Evolutionary conservation across 177 flowering plant genomes (phyloP), one percentile per base, ranked within the genome.

Genomic region (Tripterygium wilfordii): DNA sequence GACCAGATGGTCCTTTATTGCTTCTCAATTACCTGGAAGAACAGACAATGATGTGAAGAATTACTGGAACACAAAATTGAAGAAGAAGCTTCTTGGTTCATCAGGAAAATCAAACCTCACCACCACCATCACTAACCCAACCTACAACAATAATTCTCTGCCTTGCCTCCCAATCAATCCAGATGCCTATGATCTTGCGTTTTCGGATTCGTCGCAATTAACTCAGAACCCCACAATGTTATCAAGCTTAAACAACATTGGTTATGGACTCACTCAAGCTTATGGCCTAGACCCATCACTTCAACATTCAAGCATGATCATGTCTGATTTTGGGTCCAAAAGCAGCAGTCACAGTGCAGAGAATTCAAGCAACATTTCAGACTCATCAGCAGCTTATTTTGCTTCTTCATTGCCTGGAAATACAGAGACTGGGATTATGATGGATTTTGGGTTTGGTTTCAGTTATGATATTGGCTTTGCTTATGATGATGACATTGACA

Each of bases 1-100:
- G 10, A 12, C 36, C 45, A 72, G 77, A 44, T 72, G 77, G 77
- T 68, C 77, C 24, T 31, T 65, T 41, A 72, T 72, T 44, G 73
- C 77, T 15, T 58, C 70, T 46, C 52, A 67, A 9, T 48, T 71
- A 4, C 67, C 68, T n/a, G 69, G 76, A 50, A 56, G 72, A n/a
- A n/a, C n/a, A n/a, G n/a, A n/a, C n/a, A n/a, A n/a, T n/a, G n/a
- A n/a, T n/a, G n/a, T n/a, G n/a, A 66, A 71, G 56, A 71, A 71
- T 35, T 54, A 63, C 36, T 71, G 76, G 76, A 71, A 71, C 55
- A 71, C 76, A 21, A 67, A 64, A 30, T 29, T 71, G 18, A 71
- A 67, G 64, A 71, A 63, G 64, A 64, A 61, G 60, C 41, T 63
- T 2, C 23, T 54, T 15, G 51, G n/a, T n/a, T n/a, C n/a, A n/a